Percentiles rank a stretch among this genome's conserved stretches.
Conservation (phyloP, 2,329 filamentous ascomycete genomes). For the Pseudogymnoascus sp. region DNA sequence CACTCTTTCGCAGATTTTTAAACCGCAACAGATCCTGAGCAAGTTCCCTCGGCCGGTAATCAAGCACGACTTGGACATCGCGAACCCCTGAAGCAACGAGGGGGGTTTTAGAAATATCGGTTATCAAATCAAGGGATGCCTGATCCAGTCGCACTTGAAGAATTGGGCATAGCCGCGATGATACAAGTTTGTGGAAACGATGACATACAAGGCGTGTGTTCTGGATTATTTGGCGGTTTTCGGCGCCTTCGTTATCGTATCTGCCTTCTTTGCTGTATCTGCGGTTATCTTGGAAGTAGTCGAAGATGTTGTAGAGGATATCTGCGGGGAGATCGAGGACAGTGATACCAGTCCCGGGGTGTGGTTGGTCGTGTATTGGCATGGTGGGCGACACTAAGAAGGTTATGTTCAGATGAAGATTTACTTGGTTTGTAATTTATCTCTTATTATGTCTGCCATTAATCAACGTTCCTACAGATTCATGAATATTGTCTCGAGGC, state of each 20-base stretch:
- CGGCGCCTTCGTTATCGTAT: slow-evolving; percentile 14
- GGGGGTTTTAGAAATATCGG: background rate
- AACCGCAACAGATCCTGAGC: background rate
- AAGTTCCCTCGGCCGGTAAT: background rate
- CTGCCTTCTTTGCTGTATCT: slow-evolving; percentile 12
- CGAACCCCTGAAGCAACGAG: background rate
- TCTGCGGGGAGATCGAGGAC: too few species aligned
- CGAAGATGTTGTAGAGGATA: too few species aligned
- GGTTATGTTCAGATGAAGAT: too few species aligned
- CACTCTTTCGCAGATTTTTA: background rate
- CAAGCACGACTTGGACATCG: background rate
- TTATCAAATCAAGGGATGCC: background rate
- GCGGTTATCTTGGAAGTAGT: too few species aligned
- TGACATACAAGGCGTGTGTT: background rate
- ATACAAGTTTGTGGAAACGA: background rate
- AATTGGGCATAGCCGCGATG: background rate
- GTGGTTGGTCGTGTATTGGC: too few species aligned
- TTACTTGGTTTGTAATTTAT: too few species aligned
- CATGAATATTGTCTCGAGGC: too few species aligned
- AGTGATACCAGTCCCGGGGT: too few species aligned
- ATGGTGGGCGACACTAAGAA: too few species aligned
- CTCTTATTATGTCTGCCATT: too few species aligned
- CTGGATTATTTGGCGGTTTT: background rate
- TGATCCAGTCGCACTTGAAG: background rate
- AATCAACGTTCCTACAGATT: too few species aligned